Conservation (phyloP, 2,329 filamentous ascomycete species). For the Phaeosphaeriaceae sp. region DNA sequence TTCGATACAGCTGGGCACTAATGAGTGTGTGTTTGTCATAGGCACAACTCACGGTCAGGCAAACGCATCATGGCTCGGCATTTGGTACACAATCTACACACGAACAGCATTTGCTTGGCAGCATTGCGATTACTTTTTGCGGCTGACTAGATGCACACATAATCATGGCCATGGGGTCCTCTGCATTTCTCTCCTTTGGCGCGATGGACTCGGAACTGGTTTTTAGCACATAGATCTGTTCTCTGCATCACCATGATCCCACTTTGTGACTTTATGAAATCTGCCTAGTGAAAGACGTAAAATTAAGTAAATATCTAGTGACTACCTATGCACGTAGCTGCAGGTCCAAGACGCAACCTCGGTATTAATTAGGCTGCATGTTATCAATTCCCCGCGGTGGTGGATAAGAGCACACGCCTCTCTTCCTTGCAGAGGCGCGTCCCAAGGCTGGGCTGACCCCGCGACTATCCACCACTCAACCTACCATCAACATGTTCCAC, state of each 20-base stretch:
- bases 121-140: conserved; percentile 24
- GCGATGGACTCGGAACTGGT: conserved; percentile 30
- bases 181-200: conserved; percentile 40
- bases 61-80: conserved; percentile 15
- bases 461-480: conserved; percentile 19
- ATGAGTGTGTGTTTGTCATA: not conserved
- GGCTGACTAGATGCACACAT: conserved; percentile 20
- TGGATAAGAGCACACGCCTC: conserved; percentile 9
- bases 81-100: conserved; percentile 19
- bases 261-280: not conserved
- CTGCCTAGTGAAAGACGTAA: not conserved
- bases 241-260: conserved; percentile 2
- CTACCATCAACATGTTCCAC: conserved; percentile 72
- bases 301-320: no score
- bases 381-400: conserved; percentile 12
- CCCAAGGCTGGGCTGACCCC: conserved; percentile 19
- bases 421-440: conserved; percentile 19
- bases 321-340: not conserved
- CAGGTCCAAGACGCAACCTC: conserved; percentile 7
- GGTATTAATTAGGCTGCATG: conserved; percentile 9
- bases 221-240: conserved; percentile 39
- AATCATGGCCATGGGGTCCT: conserved; percentile 26
- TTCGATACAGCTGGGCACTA: conserved; percentile 11
- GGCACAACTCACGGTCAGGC: conserved; percentile 2
- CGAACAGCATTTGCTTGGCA: conserved; percentile 25